phyloP scores from a whole-genome alignment of 2,329 filamentous ascomycete genomes.

The Colletotrichum viniferum region DNA sequence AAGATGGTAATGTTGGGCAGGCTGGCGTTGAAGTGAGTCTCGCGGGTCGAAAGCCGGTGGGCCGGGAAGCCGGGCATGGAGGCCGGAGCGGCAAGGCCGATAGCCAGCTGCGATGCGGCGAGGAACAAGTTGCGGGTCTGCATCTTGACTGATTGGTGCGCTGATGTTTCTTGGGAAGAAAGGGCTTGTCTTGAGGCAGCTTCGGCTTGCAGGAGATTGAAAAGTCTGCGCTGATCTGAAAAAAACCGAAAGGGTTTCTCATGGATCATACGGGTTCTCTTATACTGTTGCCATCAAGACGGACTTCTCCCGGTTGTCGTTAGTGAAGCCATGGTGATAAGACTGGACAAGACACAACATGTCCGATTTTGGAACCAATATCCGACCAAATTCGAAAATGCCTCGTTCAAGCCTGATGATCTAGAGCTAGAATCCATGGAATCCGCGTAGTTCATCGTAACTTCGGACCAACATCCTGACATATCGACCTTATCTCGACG shows the following conservation, averaged over 20 bases:
- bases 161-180: not conserved
- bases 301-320: too few relatives aligned
- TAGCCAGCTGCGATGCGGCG: constrained; percentile 2
- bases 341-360: not conserved
- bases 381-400: not conserved
- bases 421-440: not conserved
- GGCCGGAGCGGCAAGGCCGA: constrained; percentile 9
- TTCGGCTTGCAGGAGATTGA: not conserved
- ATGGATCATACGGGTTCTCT: not conserved
- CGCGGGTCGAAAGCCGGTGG: constrained; percentile 1
- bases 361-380: not conserved
- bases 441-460: not conserved
- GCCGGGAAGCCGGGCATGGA: constrained; percentile 1
- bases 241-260: not conserved
- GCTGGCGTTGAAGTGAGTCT: constrained; percentile 38
- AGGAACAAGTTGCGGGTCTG: constrained; percentile 1
- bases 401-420: not conserved
- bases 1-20: constrained; percentile 63
- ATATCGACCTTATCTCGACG: not conserved
- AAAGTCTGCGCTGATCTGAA: not conserved
- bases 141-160: not conserved
- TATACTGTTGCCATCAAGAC: not conserved
- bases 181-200: not conserved
- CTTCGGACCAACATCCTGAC: not conserved
- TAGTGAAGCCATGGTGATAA: not conserved